Base-by-base conservation (phyloP, 176 grass and related monocot genomes). In the Carex myosuroides region DNA sequence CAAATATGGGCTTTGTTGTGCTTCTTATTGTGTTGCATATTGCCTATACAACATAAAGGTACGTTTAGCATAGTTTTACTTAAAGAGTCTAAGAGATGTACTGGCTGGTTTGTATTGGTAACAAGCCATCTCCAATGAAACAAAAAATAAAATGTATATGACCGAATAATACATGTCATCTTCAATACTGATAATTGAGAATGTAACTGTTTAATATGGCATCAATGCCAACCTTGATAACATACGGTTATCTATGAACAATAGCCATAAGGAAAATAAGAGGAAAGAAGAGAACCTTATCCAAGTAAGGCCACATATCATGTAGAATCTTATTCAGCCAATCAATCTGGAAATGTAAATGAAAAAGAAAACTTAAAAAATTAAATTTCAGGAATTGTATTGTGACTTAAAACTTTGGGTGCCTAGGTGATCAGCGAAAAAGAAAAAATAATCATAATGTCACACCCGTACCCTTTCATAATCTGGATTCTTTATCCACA, bases 401-500 rank as follows among this genome's bases (percentile, higher is more conserved):
- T 55, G 18, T 64, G 59, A 41, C 32, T 22, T 44, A 82, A 42
- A 22, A 74, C 17, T 41, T 41, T 44, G 4, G 57, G 16, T 62
- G 20, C 21, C 13, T 63, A 62, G 12, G 17, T 74, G 42, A 65
- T 13, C 10, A 26, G 12, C 1, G 8, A 29, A 64, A 29, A 29
- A 65, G 2, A 30, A 65, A 21, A 30, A 30, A 29, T 32, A 65
- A 13, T 26, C 63, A 16, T 44, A 53, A 16, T 39, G 2, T 48
- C 2, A 39, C 69, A 79, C 67, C 81, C n/a, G 8, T 33, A 98
- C 95, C 80, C 95, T 85, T 33, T 95, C 95, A 79, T 94, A 95
- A 59, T 98, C 95, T 70, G 95, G 95, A 84, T 83, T 90, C 85
- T 95, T 98, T 72, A 98, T 73, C 95, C 95, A 98, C 56, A 89